These are phyloP conservation scores for Saccharomycodes ludwigii DNA, from an alignment of 805 yeast species.

Conservation along the genomic window DNA sequence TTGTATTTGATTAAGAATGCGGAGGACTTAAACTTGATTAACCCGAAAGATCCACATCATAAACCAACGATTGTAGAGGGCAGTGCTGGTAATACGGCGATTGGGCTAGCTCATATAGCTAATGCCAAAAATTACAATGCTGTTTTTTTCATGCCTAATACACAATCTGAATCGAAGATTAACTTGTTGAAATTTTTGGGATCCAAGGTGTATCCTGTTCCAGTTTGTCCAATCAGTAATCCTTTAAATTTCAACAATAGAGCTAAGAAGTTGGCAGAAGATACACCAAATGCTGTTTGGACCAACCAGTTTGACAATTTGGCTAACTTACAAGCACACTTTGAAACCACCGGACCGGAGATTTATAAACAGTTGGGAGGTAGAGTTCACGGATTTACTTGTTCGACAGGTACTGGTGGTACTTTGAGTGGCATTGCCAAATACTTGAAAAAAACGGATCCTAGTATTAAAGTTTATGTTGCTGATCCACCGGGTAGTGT, in stretches of 20 bases:
- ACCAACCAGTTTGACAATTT: constrained; percentile 82
- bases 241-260: constrained; percentile 82
- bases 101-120: constrained; percentile 75
- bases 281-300: constrained; percentile 73
- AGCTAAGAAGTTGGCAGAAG: constrained; percentile 75
- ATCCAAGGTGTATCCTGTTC: constrained; percentile 81
- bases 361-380: constrained; percentile 64
- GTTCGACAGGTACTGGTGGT: constrained; percentile 91
- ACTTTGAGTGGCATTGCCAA: constrained; percentile 80
- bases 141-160: constrained; percentile 83
- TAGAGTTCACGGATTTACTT: constrained; percentile 71
- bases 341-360: constrained; percentile 86
- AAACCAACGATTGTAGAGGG: constrained; percentile 90
- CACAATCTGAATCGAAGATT: constrained; percentile 72
- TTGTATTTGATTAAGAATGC: constrained; percentile 67
- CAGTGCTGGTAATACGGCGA: constrained; percentile 94
- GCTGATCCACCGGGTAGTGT: constrained; percentile 96
- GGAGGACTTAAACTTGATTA: constrained; percentile 48
- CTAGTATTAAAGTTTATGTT: constrained; percentile 47
- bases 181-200: constrained; percentile 66
- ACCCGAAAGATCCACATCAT: constrained; percentile 37
- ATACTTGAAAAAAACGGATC: constrained; percentile 58
- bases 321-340: constrained; percentile 83
- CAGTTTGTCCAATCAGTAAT: constrained; percentile 71
- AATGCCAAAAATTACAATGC: constrained; percentile 75